A percentile compares a stretch with the other conserved stretches of the same genome.
These are phyloP conservation scores for Rhodotorula sphaerocarpa DNA, from an alignment of 768 basidiomycete species.

Conservation along the genomic window DNA sequence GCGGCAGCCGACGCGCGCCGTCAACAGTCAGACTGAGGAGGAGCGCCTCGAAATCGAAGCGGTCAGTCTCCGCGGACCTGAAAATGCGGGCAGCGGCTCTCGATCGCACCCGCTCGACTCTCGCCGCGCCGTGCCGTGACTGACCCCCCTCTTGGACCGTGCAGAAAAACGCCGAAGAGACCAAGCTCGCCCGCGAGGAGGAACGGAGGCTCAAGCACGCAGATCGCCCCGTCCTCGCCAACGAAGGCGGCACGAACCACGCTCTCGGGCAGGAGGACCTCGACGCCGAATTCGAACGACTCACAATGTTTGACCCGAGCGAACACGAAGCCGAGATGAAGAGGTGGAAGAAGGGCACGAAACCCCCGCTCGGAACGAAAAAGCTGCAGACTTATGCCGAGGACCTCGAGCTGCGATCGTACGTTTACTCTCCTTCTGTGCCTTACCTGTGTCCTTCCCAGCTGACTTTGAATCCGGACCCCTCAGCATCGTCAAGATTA, in stretches of 20 bases:
- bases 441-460: neutral
- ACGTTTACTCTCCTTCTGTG: neutral
- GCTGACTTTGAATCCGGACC: neutral
- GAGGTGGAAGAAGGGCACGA: conserved; percentile 1
- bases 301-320: neutral
- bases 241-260: neutral
- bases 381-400: neutral
- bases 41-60: neutral
- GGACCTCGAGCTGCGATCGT: conserved; percentile 9
- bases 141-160: no score
- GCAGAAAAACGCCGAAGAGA: neutral
- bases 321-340: neutral
- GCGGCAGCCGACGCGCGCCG: neutral
- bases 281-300: neutral
- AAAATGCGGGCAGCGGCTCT: no score
- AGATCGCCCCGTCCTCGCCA: conserved; percentile 1
- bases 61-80: no score
- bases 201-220: neutral
- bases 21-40: neutral
- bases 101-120: no score
- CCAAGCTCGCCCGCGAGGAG: neutral
- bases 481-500: conserved; percentile 35
- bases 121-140: no score
- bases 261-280: neutral
- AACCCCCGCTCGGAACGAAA: neutral